A percentile compares a stretch with the other conserved stretches of the same genome.
Conservation (phyloP, 345 rosid species). For the Ricinus communis region DNA sequence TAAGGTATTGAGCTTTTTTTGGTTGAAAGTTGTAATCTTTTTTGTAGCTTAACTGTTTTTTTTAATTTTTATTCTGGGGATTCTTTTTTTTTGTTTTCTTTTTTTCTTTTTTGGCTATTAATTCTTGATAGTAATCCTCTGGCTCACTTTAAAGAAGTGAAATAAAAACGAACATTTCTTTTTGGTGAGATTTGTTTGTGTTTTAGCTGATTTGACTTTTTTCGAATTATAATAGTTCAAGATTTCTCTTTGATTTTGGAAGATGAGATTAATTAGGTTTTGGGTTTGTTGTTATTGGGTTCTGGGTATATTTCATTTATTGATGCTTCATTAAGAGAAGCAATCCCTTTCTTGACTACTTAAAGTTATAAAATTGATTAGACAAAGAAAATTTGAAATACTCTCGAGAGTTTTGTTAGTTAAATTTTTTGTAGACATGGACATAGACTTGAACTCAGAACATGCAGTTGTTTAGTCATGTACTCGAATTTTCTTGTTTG, state of each 20-base stretch:
- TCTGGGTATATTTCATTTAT: neutral
- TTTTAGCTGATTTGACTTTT: slow-evolving; percentile 5
- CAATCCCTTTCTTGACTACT: too few relatives aligned
- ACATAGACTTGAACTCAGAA: neutral
- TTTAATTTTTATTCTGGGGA: neutral
- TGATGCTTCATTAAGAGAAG: too few relatives aligned
- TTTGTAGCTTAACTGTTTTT: neutral
- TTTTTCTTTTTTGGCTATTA: too few relatives aligned
- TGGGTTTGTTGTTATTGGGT: neutral
- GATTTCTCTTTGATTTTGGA: neutral
- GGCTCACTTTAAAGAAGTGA: neutral
- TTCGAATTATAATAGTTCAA: neutral
- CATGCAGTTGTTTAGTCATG: neutral
- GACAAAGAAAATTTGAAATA: neutral
- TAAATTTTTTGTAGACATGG: neutral
- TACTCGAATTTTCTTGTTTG: neutral
- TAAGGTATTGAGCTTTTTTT: slow-evolving; percentile 34
- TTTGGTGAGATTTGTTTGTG: neutral
- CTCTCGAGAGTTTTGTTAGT: neutral
- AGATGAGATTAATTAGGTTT: neutral
- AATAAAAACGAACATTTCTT: neutral
- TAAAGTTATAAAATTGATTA: neutral
- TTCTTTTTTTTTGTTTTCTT: too few relatives aligned
- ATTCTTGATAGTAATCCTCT: neutral
- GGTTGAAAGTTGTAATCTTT: neutral